phyloP scores from a whole-genome alignment of 2,329 filamentous ascomycete genomes.

The Nemania sp. region DNA sequence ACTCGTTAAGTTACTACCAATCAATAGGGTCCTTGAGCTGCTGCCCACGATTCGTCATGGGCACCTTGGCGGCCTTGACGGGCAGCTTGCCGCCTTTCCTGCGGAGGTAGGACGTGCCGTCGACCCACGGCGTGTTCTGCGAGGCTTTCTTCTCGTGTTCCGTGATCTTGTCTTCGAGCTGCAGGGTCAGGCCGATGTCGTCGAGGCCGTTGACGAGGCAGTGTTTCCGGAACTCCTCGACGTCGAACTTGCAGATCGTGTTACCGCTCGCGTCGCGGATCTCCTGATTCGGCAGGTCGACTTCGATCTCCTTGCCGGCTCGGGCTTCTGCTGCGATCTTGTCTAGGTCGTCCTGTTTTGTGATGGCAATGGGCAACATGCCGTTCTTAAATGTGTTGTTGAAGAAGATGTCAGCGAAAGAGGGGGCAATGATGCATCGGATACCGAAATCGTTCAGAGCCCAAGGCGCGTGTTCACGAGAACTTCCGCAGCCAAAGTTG shows the following conservation, averaged over 20 bases:
- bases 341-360: conserved; percentile 67
- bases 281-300: conserved; percentile 83
- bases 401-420: conserved; percentile 87
- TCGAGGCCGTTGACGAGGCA: conserved; percentile 92
- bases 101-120: conserved; percentile 81
- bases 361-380: conserved; percentile 86
- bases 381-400: conserved; percentile 99
- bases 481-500: conserved; percentile 95
- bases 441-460: conserved; percentile 96
- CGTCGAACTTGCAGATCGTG: conserved; percentile 78
- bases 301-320: conserved; percentile 81
- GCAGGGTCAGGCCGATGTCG: conserved; percentile 93
- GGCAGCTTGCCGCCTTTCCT: conserved; percentile 60
- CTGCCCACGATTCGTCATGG: conserved; percentile 87
- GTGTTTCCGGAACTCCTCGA: conserved; percentile 93
- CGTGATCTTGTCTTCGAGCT: conserved; percentile 86
- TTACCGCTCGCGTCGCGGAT: conserved; percentile 78
- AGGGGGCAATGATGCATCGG: conserved; percentile 88
- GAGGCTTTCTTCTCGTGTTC: conserved; percentile 80
- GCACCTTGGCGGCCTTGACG: conserved; percentile 69
- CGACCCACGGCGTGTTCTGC: conserved; percentile 83
- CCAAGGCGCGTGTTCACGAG: conserved; percentile 95
- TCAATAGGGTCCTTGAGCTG: conserved; percentile 84
- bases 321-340: conserved; percentile 76
- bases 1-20: conserved; percentile 63